These are phyloP conservation scores for Neurospora sp. DNA, from an alignment of 495 filamentous ascomycete genomes.

Conservation along the genomic window DNA sequence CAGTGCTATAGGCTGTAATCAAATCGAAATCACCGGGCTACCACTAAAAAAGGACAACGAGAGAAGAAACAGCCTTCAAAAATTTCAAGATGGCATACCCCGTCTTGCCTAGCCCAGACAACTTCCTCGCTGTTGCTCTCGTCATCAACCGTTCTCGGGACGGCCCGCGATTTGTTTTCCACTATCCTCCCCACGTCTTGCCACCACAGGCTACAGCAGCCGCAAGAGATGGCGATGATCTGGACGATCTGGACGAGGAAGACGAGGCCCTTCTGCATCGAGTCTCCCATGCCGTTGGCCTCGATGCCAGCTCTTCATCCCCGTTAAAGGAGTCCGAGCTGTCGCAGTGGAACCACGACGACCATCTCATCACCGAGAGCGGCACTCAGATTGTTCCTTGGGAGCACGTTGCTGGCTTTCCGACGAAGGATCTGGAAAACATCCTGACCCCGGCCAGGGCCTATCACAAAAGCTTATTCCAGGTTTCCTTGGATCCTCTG, in stretches of 20 bases:
- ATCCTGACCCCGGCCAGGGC: slow-evolving; percentile 67
- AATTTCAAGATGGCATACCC: slow-evolving; percentile 29
- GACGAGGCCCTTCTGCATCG: slow-evolving; percentile 32
- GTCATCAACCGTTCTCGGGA: slow-evolving; percentile 73
- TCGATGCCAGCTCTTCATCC: slow-evolving; percentile 25
- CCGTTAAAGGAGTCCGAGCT: slow-evolving; percentile 26
- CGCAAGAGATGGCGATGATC: slow-evolving; percentile 14
- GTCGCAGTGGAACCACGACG: slow-evolving; percentile 47
- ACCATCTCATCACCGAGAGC: slow-evolving; percentile 39
- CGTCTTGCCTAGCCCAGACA: slow-evolving; percentile 37
- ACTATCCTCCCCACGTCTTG: slow-evolving; percentile 57
- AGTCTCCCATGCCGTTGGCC: slow-evolving; percentile 12
- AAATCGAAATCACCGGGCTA: background rate
- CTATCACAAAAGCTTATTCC: slow-evolving; percentile 82
- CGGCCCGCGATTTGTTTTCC: slow-evolving; percentile 80
- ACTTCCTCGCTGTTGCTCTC: slow-evolving; percentile 65
- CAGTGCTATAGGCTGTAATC: background rate
- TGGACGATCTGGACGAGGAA: slow-evolving; percentile 33
- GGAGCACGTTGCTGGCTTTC: slow-evolving; percentile 70
- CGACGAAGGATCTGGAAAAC: slow-evolving; percentile 69
- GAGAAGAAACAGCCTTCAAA: background rate
- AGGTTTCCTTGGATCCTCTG: slow-evolving; percentile 74
- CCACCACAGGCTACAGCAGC: slow-evolving; percentile 17
- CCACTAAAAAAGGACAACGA: background rate
- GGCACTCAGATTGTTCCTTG: slow-evolving; percentile 54